Evolutionary conservation across 495 filamentous ascomycete genomes (phyloP), one percentile per base, ranked within the genome.

Genomic region (Aspergillus cavernicola): DNA sequence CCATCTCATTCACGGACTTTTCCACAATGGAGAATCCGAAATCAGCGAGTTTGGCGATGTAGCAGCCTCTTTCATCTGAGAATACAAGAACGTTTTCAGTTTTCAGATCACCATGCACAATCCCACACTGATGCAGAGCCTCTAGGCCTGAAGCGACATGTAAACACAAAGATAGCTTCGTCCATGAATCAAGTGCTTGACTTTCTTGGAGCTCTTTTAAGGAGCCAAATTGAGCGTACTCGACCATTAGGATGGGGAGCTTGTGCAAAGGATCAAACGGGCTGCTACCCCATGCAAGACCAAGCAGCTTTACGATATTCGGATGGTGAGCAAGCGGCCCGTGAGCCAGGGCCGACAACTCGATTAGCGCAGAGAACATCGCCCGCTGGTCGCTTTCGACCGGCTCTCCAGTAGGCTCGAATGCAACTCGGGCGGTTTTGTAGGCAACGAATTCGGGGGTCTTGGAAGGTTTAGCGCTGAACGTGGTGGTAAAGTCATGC

Each of bases 101-200:
- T 22, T 47, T 47, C 18, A 47, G 18, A 24, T 47, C 44, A 5
- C 44, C 44, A 10, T 47, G 44, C 2, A 47, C 22, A 13, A 47
- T 12, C 2, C 44, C 31, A 29, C 11, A 23, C 23, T 32, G 7
- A 9, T 47, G 44, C 6, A 47, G 31, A 2, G n/a, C 16, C 2
- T 32, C 8, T 1, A 47, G 31, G 15, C 44, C 44, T 6, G 4
- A 10, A 3, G 6, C 31, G 31, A 33, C 11, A n/a, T 33, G 4
- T 10, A 28, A 9, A 4, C 4, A 4, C 24, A 28, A 9, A 9
- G 9, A 9, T 4, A 4, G 24, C 9, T 9, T 28, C 24, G 24
- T 28, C 4, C 4, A 28, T 4, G 24, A 9, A 4, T 4, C 4
- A 9, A 28, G 24, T 4, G 4, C 24, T 4, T 9, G 24, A 4